Evolutionary conservation across 2,329 filamentous ascomycete species (phyloP), one percentile per base, ranked within the genome.

Genomic region (Metarhizium humberi): DNA sequence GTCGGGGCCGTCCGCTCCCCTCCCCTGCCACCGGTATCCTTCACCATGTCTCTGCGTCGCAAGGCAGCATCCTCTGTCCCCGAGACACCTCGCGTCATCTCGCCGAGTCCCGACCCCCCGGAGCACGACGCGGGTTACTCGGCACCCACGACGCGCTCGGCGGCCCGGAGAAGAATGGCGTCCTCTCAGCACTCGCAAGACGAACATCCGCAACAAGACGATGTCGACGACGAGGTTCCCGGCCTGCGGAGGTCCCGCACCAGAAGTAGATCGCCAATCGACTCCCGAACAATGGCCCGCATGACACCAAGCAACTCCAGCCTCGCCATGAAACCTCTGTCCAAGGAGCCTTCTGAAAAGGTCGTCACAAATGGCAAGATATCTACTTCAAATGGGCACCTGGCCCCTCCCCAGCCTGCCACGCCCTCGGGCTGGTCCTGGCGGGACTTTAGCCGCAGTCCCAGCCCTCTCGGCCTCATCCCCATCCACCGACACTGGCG

Each of bases 401-500:
- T 92, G 52, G 86, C 85, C 20, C 87, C 86, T 13, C 87, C 87
- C 3, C 76, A 81, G 32, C 78, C 45, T 48, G 45, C 45, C 10
- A 30, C 45, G 30, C 79, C 75, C 4, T 64, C 72, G 50, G 84
- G 86, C 59, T 88, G 87, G 75, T 88, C 80, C 69, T 95, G 90
- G 89, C 83, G 88, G 58, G 89, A 92, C 67, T 82, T 96, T 68
- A 96, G 90, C 64, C 83, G 94, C 59, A 95, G 90, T 63, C 94
- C 94, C 3, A 95, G 90, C 64, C 94, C 94, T 10, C 79, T 97
- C 4, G 94, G 94, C 8, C 78, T 97, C 51, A 99, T 99, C 58
- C 94, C 94, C 2, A 92, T 99, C 64, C 94, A 99, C 71, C 80
- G 89, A 58, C 87, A 94, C 67, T 99, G 94, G 82, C 83, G 90